Base-by-base conservation (phyloP, 768 basidiomycete species). In the Hemileccinum rubropunctum region DNA sequence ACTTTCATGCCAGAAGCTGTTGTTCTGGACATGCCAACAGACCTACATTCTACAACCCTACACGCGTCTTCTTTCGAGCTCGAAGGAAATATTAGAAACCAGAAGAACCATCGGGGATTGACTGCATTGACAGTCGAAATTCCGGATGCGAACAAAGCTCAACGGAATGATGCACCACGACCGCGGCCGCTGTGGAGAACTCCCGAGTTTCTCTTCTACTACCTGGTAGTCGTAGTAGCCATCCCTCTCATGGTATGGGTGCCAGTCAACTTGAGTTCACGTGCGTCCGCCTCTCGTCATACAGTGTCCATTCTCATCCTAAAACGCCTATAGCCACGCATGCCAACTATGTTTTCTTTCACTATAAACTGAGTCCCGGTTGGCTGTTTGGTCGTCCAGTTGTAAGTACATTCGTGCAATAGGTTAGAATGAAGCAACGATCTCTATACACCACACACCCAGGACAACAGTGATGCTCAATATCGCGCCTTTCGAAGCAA, bases 401-500 rank as follows among this genome's bases (percentile, higher is more conserved):
- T 12, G 95, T 95, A 61, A 71, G 88, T 76, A 6, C 39, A 15
- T 48, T 27, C 32, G 23, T 38, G 2, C 14, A 20, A 12, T 47
- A 27, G 21, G 32, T 33, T 37, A n/a, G n/a, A n/a, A 10, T 40
- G 33, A 41, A 18, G 21, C 20, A 7, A 42, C 15, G 35, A 10
- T 42, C 28, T 37, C 38, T 21, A 33, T 41, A 9, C 23, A 36
- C 43, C 26, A 2, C 26, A 2, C 30, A n/a, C 33, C 10, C 54
- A 98, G 95, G 97, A 99, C 68, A 90, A 87, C 62, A 92, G 90
- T 54, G 97, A 98, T 61, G 72, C 77, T 0, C 97, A 98, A 72
- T 98, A 94, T 64, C 86, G 87, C 21, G 79, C 83, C 3, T 97
- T 99, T 68, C 81, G 97, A 34, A 75, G 78, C 58, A 91, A 93